Percentiles rank a stretch among this genome's conserved stretches.
Evolutionary conservation across 1,139 yeast species (phyloP).

Genomic region (Debaryomyces subglobosus): DNA sequence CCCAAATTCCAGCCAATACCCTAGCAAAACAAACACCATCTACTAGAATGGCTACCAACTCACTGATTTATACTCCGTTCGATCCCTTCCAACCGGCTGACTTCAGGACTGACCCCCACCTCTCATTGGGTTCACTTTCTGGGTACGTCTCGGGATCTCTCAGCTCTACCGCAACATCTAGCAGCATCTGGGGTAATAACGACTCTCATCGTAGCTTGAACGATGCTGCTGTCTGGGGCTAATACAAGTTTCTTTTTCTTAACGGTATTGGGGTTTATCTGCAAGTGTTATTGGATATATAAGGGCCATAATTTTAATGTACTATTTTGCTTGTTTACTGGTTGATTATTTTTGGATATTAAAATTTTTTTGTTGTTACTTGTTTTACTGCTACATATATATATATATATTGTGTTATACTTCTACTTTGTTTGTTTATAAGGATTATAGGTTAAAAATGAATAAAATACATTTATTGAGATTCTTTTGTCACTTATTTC

Average conservation of each 20-base stretch:
- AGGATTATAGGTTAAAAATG: constrained; percentile 5
- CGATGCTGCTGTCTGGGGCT: constrained; percentile 25
- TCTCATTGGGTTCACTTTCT: neutral
- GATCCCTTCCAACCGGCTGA: constrained; percentile 28
- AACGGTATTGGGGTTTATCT: neutral
- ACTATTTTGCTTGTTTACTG: constrained; percentile 2
- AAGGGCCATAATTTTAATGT: neutral
- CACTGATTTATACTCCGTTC: constrained; percentile 11
- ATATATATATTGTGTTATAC: constrained; percentile 1
- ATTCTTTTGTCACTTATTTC: constrained; percentile 8
- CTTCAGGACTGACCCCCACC: constrained; percentile 7
- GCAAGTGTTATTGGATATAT: neutral
- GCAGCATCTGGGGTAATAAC: constrained; percentile 10
- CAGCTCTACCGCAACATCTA: constrained; percentile 3
- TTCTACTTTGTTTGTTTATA: constrained; percentile 7
- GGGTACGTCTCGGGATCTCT: constrained; percentile 2
- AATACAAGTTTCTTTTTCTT: constrained; percentile 5
- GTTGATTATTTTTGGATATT: neutral
- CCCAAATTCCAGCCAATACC: neutral
- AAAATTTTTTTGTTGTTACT: neutral
- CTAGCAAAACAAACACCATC: neutral
- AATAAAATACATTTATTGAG: neutral
- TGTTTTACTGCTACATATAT: neutral
- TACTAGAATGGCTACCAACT: neutral
- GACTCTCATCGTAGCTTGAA: constrained; percentile 13